phyloP scores from a whole-genome alignment of 2,329 filamentous ascomycete species.

The Chrysosporium queenslandicum region DNA sequence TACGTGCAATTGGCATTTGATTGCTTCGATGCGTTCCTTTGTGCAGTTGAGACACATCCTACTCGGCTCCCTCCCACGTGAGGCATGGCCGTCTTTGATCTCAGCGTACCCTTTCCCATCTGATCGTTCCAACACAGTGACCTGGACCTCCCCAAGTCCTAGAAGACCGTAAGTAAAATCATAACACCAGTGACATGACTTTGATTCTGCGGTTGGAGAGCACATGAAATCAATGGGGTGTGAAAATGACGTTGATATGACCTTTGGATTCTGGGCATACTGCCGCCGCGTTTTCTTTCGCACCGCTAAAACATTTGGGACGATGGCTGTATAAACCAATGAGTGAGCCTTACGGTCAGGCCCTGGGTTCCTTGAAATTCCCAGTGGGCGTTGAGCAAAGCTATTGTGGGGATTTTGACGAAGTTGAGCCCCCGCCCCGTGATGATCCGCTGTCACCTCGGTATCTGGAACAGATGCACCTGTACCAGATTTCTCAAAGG shows the following conservation, averaged over 20 bases:
- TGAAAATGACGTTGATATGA: slow-evolving; percentile 30
- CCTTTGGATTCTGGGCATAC: slow-evolving; percentile 9
- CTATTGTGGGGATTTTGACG: not conserved
- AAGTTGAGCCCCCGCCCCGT: not conserved
- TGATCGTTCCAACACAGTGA: slow-evolving; percentile 29
- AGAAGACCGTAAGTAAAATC: slow-evolving; percentile 33
- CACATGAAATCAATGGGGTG: slow-evolving; percentile 35
- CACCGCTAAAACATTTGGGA: slow-evolving; percentile 7
- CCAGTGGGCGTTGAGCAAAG: not conserved
- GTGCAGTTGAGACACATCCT: slow-evolving; percentile 34
- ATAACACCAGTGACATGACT: slow-evolving; percentile 35
- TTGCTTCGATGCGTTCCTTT: slow-evolving; percentile 26
- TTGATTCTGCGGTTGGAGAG: slow-evolving; percentile 14
- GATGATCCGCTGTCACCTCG: not conserved
- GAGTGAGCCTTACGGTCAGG: not conserved
- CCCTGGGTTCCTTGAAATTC: not conserved
- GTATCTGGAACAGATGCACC: not conserved
- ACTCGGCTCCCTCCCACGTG: slow-evolving; percentile 25
- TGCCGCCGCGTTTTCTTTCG: not conserved
- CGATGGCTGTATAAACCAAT: slow-evolving; percentile 3
- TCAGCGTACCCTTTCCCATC: slow-evolving; percentile 33
- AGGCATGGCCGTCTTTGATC: slow-evolving; percentile 30
- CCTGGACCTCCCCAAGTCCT: slow-evolving; percentile 28
- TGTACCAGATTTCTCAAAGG: not conserved
- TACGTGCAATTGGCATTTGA: slow-evolving; percentile 27